These are phyloP conservation scores for Malassezia psittaci DNA, from an alignment of 1,284 basidiomycete species.

Conservation along the genomic window DNA sequence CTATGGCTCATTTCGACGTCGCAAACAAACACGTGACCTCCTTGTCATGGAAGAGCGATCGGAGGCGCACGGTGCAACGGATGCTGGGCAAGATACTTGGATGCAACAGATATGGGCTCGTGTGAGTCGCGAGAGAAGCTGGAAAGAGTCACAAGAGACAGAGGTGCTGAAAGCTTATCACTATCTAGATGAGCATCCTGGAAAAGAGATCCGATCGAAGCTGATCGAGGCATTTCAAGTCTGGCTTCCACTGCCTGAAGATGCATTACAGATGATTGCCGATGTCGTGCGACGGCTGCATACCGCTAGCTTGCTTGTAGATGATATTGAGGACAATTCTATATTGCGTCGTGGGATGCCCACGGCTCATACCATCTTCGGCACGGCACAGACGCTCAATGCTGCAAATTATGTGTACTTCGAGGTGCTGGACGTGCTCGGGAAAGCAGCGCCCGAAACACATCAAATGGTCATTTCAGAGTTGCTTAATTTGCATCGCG, in stretches of 20 bases:
- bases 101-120: conserved; percentile 42
- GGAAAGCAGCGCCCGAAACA: conserved; percentile 55
- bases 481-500: conserved; percentile 78
- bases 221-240: conserved; percentile 88
- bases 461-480: conserved; percentile 52
- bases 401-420: conserved; percentile 96
- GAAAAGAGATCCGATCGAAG: conserved; percentile 81
- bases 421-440: conserved; percentile 52
- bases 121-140: conserved; percentile 36
- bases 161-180: conserved; percentile 67
- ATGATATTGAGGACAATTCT: conserved; percentile 94
- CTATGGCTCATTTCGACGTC: conserved; percentile 33
- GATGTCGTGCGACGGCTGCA: conserved; percentile 85
- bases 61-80: background rate
- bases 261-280: conserved; percentile 60
- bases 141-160: conserved; percentile 48
- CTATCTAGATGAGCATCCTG: conserved; percentile 73
- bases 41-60: background rate
- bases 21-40: conserved; percentile 9
- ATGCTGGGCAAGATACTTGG: conserved; percentile 18
- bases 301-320: conserved; percentile 82
- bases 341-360: conserved; percentile 74
- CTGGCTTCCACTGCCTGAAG: conserved; percentile 72
- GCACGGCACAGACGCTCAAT: conserved; percentile 92
- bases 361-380: conserved; percentile 91